Conservation (phyloP, 2,329 filamentous ascomycete genomes). For the Aaosphaeria pasadenensis region DNA sequence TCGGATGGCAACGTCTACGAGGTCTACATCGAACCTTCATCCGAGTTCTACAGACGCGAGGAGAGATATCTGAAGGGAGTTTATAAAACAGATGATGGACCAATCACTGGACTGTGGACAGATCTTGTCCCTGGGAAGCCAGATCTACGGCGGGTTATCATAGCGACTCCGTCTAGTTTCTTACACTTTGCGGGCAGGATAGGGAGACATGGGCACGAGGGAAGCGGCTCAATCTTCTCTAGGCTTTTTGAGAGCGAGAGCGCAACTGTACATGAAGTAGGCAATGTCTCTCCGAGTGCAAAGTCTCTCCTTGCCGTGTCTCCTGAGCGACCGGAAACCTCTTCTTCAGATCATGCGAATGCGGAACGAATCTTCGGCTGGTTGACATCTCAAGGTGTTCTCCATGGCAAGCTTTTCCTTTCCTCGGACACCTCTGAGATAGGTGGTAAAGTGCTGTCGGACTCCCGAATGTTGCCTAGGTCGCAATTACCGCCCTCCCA, state of each 20-base stretch:
- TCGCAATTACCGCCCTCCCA: conserved; percentile 71
- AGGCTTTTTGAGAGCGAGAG: conserved; percentile 85
- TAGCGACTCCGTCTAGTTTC: conserved; percentile 74
- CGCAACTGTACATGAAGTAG: conserved; percentile 71
- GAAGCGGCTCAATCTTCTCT: conserved; percentile 80
- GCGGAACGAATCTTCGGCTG: conserved; percentile 81
- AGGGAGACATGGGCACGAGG: conserved; percentile 69
- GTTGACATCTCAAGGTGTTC: conserved; percentile 83
- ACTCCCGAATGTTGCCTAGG: conserved; percentile 73
- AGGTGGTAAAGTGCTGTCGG: conserved; percentile 71
- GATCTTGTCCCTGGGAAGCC: conserved; percentile 67
- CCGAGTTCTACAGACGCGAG: conserved; percentile 92
- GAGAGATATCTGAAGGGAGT: conserved; percentile 86
- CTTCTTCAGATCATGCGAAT: conserved; percentile 50
- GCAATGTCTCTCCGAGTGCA: conserved; percentile 56
- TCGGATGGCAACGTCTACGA: conserved; percentile 96
- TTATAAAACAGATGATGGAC: conserved; percentile 77
- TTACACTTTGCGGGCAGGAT: conserved; percentile 79
- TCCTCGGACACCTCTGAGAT: conserved; percentile 61
- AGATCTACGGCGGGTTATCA: conserved; percentile 73
- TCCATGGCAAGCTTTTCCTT: conserved; percentile 75
- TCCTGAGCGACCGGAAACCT: conserved; percentile 61
- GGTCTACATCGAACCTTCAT: conserved; percentile 88
- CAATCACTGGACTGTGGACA: conserved; percentile 82
- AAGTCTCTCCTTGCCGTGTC: conserved; percentile 71